Conservation (phyloP, 129 eudicot species). For the Flaveria brownii region DNA sequence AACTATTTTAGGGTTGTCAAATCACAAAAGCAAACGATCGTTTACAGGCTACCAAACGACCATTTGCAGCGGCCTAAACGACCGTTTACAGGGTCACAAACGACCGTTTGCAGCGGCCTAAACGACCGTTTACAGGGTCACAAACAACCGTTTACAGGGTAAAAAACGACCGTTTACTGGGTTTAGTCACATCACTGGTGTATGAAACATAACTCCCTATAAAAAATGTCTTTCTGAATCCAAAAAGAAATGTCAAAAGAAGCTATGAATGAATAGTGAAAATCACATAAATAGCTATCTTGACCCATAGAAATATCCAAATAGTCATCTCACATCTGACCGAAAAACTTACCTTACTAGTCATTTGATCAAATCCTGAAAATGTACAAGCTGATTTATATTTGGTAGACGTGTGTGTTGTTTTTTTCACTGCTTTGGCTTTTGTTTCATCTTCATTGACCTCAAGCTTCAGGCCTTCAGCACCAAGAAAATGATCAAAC, state of each 20-base stretch:
- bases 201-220: no score
- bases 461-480: neutral
- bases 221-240: conserved; percentile 16
- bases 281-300: neutral
- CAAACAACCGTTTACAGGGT: no score
- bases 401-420: neutral
- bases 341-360: no score
- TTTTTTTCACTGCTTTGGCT: neutral
- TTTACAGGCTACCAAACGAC: no score
- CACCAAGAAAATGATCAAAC: neutral
- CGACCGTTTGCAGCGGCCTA: no score
- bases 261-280: neutral
- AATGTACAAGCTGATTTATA: neutral
- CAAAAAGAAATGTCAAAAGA: conserved; percentile 28
- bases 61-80: no score
- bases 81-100: no score
- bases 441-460: neutral
- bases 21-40: no score
- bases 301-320: neutral
- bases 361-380: neutral
- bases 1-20: no score
- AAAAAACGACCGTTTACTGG: no score
- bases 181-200: no score
- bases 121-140: no score
- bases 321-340: neutral